These are phyloP conservation scores for Mimosa bimucronata DNA, from an alignment of 306 rosid species.

Conservation along the genomic window DNA sequence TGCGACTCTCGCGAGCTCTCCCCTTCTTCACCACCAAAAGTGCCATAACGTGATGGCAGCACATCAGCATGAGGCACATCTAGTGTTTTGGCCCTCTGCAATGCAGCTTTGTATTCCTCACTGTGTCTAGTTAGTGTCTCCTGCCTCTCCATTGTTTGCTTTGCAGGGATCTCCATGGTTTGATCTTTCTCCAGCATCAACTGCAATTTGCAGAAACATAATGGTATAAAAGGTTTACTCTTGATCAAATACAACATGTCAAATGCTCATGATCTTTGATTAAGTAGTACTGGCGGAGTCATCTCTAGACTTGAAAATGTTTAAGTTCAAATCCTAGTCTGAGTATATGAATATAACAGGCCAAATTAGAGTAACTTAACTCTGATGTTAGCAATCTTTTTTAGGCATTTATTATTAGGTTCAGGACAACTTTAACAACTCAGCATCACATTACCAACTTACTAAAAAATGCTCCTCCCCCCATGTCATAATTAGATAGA, in stretches of 20 bases:
- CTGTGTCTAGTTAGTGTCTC: conserved; percentile 62
- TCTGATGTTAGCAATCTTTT: neutral
- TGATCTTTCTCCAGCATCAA: conserved; percentile 66
- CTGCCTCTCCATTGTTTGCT: conserved; percentile 85
- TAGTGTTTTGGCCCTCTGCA: conserved; percentile 83
- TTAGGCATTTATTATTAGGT: neutral
- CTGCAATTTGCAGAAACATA: conserved; percentile 47
- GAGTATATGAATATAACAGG: neutral
- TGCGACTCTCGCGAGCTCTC: conserved; percentile 50
- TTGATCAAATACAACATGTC: neutral
- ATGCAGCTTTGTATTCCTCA: conserved; percentile 79
- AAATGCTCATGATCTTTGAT: neutral
- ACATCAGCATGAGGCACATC: conserved; percentile 79
- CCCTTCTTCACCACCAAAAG: conserved; percentile 60
- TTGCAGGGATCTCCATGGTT: conserved; percentile 64
- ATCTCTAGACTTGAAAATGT: neutral
- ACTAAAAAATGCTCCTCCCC: neutral
- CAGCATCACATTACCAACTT: neutral
- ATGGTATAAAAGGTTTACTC: conserved; percentile 17
- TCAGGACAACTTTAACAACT: neutral
- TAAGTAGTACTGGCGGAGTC: neutral
- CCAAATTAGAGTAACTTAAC: neutral
- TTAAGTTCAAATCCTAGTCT: neutral
- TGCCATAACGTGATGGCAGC: conserved; percentile 74
- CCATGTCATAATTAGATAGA: neutral